These are phyloP conservation scores for Liquidambar formosana DNA, from an alignment of 164 flowering plant genomes.

Conservation along the genomic window DNA sequence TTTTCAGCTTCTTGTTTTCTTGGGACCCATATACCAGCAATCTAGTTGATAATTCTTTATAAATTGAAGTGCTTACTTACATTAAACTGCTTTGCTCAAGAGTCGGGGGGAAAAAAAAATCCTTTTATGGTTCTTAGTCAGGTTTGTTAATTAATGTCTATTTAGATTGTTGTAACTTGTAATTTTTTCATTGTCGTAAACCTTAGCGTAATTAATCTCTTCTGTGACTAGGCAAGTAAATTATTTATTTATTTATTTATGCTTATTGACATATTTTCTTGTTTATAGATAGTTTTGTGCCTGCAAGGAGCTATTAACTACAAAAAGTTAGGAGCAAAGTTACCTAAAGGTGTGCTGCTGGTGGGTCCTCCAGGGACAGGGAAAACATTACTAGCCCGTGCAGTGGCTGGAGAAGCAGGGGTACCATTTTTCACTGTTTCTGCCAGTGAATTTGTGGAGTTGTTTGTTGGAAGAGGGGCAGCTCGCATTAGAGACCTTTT, in stretches of 20 bases:
- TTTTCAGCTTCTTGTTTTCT: neutral
- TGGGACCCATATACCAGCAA: neutral
- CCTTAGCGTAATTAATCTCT: too few species aligned
- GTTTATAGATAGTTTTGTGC: slow-evolving; percentile 75
- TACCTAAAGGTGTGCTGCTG: slow-evolving; percentile 91
- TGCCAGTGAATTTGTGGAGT: slow-evolving; percentile 97
- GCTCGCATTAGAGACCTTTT: slow-evolving; percentile 97
- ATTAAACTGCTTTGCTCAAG: too few species aligned
- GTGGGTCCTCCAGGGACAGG: slow-evolving; percentile 99
- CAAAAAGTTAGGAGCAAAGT: slow-evolving; percentile 82
- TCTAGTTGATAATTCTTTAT: too few species aligned
- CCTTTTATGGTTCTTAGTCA: neutral
- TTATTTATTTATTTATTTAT: neutral
- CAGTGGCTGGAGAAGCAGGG: slow-evolving; percentile 99
- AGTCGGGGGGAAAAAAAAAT: too few species aligned
- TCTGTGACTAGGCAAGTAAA: too few species aligned
- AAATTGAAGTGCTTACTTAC: too few species aligned
- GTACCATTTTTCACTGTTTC: slow-evolving; percentile 94
- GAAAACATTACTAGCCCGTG: slow-evolving; percentile 94
- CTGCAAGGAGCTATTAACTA: slow-evolving; percentile 85
- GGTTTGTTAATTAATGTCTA: neutral
- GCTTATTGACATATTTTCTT: slow-evolving; percentile 11
- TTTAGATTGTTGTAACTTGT: neutral
- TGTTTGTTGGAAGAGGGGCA: slow-evolving; percentile 99
- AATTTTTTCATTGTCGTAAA: too few species aligned